phyloP scores from a whole-genome alignment of 2,329 filamentous ascomycete species.

The Monilinia fructicola region DNA sequence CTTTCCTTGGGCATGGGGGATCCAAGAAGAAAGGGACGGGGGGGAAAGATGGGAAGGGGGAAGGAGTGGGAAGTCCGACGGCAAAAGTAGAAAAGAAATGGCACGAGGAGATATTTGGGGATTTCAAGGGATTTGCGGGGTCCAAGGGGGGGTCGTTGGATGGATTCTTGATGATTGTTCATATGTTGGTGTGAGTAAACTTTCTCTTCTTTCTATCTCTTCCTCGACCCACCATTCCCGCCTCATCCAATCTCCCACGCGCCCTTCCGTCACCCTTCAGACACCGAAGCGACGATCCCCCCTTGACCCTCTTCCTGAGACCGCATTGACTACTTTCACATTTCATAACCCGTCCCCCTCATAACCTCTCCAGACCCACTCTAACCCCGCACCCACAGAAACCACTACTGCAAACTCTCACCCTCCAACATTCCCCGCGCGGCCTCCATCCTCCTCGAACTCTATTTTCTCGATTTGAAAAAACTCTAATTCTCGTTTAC shows the following conservation, averaged over 20 bases:
- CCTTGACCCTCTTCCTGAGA: not conserved
- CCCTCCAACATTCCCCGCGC: constrained; percentile 32
- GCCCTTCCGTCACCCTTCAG: no score
- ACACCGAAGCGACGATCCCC: not conserved
- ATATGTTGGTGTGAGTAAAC: constrained; percentile 36
- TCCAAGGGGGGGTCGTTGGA: constrained; percentile 35
- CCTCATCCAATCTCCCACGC: not conserved
- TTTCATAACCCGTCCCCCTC: not conserved
- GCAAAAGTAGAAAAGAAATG: constrained; percentile 26
- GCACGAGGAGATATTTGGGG: constrained; percentile 31
- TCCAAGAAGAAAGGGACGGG: not conserved
- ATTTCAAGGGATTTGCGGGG: constrained; percentile 36
- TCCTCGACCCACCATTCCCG: not conserved
- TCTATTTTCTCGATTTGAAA: constrained; percentile 38
- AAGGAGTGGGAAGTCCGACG: constrained; percentile 17
- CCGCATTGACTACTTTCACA: not conserved
- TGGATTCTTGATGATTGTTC: constrained; percentile 38
- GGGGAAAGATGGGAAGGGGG: not conserved
- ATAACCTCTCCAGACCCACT: not conserved
- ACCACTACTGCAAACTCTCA: constrained; percentile 37
- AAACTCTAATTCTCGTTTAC: constrained; percentile 1
- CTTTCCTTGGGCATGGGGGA: not conserved
- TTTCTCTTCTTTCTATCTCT: not conserved
- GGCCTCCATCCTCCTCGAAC: constrained; percentile 35
- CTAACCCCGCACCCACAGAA: constrained; percentile 28